Conservation (phyloP, 2,329 filamentous ascomycete genomes). For the Aspergillus jensenii region DNA sequence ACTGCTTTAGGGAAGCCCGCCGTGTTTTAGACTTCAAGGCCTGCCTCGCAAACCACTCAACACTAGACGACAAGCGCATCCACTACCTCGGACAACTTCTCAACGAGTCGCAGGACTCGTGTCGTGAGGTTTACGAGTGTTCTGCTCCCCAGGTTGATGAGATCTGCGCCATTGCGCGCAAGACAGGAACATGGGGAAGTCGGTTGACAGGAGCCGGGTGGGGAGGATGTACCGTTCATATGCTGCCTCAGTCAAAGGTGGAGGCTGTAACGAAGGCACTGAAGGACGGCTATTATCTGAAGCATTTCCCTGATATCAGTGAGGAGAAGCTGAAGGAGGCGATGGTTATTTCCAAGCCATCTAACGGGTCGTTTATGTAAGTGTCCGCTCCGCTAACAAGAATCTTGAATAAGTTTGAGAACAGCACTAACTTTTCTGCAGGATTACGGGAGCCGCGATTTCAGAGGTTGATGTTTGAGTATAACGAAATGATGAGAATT, state of each 20-base stretch:
- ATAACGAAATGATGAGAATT: not conserved
- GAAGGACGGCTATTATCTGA: constrained; percentile 78
- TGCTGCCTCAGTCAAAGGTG: constrained; percentile 82
- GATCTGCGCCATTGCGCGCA: constrained; percentile 75
- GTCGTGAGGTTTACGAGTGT: constrained; percentile 84
- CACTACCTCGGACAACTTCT: constrained; percentile 74
- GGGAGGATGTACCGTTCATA: constrained; percentile 94
- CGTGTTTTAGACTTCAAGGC: constrained; percentile 82
- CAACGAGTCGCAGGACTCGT: constrained; percentile 87
- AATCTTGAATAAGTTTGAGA: not conserved
- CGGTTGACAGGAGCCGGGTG: constrained; percentile 90
- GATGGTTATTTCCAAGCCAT: constrained; percentile 83
- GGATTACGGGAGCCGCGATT: constrained; percentile 40
- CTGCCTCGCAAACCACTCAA: constrained; percentile 61
- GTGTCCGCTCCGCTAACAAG: constrained; percentile 6
- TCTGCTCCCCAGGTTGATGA: constrained; percentile 90
- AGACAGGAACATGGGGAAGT: constrained; percentile 79
- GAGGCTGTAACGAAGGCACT: constrained; percentile 74
- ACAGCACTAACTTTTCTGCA: constrained; percentile 21
- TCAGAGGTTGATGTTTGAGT: constrained; percentile 29
- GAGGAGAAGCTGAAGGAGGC: constrained; percentile 74
- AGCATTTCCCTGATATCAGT: constrained; percentile 65
- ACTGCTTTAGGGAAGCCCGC: constrained; percentile 87
- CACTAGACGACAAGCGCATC: constrained; percentile 66
- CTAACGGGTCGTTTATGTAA: constrained; percentile 46